Conservation (phyloP, 1,139 yeast species). For the Candida smagusa region DNA sequence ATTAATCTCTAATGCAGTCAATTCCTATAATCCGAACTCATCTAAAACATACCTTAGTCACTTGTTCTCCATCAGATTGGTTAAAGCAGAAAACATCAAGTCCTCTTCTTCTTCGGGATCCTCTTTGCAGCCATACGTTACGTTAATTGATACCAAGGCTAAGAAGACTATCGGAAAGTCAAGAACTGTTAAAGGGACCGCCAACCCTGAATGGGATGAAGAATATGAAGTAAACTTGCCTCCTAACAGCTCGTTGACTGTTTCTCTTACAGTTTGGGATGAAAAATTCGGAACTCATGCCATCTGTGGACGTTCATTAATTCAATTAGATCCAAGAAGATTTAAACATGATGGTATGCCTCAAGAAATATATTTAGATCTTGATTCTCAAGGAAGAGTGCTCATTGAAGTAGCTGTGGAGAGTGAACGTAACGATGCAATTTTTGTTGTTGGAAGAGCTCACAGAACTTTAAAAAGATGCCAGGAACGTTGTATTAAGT, state of each 20-base stretch:
- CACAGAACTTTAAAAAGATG: conserved; percentile 61
- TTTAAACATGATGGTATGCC: conserved; percentile 70
- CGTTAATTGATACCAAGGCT: conserved; percentile 58
- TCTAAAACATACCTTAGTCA: conserved; percentile 42
- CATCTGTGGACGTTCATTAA: conserved; percentile 64
- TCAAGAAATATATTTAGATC: conserved; percentile 55
- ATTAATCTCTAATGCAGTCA: conserved; percentile 47
- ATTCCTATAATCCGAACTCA: conserved; percentile 27
- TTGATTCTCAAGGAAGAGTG: conserved; percentile 68
- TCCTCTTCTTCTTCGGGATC: conserved; percentile 31
- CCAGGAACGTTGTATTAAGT: conserved; percentile 60
- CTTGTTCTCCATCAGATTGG: conserved; percentile 62
- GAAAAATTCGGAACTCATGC: conserved; percentile 58
- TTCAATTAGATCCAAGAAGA: conserved; percentile 62
- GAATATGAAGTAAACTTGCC: conserved; percentile 62
- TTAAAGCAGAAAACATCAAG: conserved; percentile 68
- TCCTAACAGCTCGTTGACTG: conserved; percentile 37
- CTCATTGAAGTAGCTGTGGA: conserved; percentile 70
- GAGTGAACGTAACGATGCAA: conserved; percentile 71
- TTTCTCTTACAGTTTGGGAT: conserved; percentile 75
- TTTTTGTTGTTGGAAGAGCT: conserved; percentile 76
- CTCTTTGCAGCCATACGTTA: conserved; percentile 64
- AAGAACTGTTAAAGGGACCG: conserved; percentile 55
- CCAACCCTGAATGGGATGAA: conserved; percentile 87
- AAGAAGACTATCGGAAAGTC: conserved; percentile 69